Base-by-base conservation (phyloP, 1,284 basidiomycete species). In the Apiotrichum sp. region DNA sequence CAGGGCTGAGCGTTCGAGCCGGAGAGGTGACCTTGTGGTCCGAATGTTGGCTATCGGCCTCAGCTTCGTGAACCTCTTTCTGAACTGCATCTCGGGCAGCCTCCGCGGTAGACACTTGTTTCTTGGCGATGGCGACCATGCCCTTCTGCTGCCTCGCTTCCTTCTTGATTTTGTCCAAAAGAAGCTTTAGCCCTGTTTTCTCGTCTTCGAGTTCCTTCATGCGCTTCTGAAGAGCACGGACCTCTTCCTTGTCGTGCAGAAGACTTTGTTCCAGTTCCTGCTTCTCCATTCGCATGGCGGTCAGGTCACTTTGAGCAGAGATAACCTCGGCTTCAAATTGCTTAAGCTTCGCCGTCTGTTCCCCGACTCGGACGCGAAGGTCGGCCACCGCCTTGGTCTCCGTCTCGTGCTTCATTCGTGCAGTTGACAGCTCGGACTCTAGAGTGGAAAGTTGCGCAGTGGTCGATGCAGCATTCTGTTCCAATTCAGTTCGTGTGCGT, bases 81-180 rank as follows among this genome's bases (percentile, higher is more conserved):
- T 86, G 83, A 2, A 81, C 80, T 67, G 84, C 86, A 11, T 82
- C 83, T 53, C 83, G 84, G 63, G 92, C 88, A 0, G 80, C 79
- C 74, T 98, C 93, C 50, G 89, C 88, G 0, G 88, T 85, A 13
- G 82, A 83, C 29, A 98, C 79, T 77, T 98, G 96, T 77, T 98
- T 98, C 79, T 87, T 88, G 8, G 89, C 88, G 71, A 98, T 96
- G 3, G 93, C 92, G 13, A 93, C 81, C 56, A 96, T 80, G 11
- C 95, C 96, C 75, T 93, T 96, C 76, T 98, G 93, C 72, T 96
- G 91, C 70, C 96, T 87, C 0, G 89, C 89, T 50, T 98, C 93
- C 77, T 93, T 97, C 78, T 86, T 92, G 47, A 85, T 74, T 78
- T 90, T 93, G 73, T 98, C 96, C 43, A 93, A 78, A 62, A 88